Percentiles rank a stretch among this genome's conserved stretches.
Conservation (phyloP, 2,329 filamentous ascomycete genomes). For the Fusarium humuli region DNA sequence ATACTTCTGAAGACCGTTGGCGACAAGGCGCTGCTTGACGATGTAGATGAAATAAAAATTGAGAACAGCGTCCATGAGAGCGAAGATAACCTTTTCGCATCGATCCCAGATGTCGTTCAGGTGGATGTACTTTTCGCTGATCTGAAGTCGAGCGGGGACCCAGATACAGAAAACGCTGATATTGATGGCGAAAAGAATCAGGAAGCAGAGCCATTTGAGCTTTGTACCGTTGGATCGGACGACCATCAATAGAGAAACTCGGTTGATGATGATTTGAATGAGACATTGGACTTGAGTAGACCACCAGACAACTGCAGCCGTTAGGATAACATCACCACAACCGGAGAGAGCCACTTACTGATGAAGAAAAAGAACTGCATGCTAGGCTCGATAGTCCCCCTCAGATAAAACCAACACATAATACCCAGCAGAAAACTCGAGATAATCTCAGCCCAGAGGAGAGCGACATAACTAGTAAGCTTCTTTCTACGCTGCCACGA, state of each 20-base stretch:
- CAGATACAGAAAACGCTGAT: constrained; percentile 64
- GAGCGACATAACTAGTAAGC: constrained; percentile 36
- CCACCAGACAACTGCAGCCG: constrained; percentile 45
- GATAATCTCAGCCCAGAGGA: constrained; percentile 44
- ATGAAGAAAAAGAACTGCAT: constrained; percentile 47
- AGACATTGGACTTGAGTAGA: constrained; percentile 56
- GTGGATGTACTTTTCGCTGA: constrained; percentile 52
- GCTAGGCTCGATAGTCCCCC: constrained; percentile 46
- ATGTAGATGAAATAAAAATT: constrained; percentile 61
- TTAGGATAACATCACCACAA: background rate
- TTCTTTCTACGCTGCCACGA: constrained; percentile 39
- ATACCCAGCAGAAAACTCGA: constrained; percentile 44
- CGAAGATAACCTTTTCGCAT: constrained; percentile 61
- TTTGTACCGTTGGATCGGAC: constrained; percentile 49
- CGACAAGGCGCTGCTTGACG: constrained; percentile 59
- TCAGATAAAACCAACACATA: constrained; percentile 44
- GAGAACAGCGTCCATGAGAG: constrained; percentile 59
- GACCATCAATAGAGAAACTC: constrained; percentile 59
- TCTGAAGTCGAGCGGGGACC: constrained; percentile 61
- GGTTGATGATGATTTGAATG: constrained; percentile 65
- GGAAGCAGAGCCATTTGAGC: constrained; percentile 59
- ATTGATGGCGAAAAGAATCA: constrained; percentile 58
- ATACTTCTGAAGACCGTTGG: constrained; percentile 63
- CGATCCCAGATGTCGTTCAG: constrained; percentile 64
- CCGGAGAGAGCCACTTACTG: constrained; percentile 31